Conservation (phyloP, 2,329 filamentous ascomycete species). For the Trichoderma hamatum region DNA sequence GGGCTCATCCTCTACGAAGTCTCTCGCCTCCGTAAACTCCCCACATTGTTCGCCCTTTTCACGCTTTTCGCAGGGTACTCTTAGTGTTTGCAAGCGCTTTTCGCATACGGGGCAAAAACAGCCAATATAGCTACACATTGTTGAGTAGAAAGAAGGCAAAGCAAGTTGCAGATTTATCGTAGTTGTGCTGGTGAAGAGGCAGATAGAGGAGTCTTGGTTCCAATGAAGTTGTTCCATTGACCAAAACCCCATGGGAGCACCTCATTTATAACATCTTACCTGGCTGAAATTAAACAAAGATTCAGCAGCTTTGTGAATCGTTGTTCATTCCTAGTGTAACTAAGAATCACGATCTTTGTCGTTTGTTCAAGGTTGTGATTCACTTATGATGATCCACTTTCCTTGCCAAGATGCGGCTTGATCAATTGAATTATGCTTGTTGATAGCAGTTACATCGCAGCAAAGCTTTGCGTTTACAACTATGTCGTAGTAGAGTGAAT, state of each 20-base stretch:
- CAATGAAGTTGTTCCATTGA: background rate
- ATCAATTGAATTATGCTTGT: background rate
- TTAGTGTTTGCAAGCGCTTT: background rate
- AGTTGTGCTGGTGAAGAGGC: background rate
- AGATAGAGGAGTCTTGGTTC: background rate
- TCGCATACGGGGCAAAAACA: slow-evolving; percentile 10
- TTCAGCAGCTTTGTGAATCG: slow-evolving; percentile 10
- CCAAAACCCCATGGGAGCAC: background rate
- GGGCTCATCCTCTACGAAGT: slow-evolving; percentile 8
- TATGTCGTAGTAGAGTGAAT: background rate
- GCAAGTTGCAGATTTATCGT: background rate
- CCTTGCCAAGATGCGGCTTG: background rate
- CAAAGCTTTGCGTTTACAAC: background rate
- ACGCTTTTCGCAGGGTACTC: background rate
- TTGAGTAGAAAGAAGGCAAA: background rate
- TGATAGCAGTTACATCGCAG: background rate
- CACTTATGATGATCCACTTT: background rate
- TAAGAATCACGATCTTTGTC: slow-evolving; percentile 6
- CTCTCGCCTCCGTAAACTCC: background rate
- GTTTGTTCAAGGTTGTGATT: slow-evolving; percentile 17
- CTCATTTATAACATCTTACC: background rate
- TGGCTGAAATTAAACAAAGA: background rate
- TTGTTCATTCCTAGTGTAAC: background rate
- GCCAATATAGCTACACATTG: slow-evolving; percentile 13
- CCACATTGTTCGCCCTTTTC: slow-evolving; percentile 9